Percentiles rank a stretch among this genome's conserved stretches.
Conservation (phyloP, 2,329 filamentous ascomycete genomes). For the Cercospora zeae-maydis region DNA sequence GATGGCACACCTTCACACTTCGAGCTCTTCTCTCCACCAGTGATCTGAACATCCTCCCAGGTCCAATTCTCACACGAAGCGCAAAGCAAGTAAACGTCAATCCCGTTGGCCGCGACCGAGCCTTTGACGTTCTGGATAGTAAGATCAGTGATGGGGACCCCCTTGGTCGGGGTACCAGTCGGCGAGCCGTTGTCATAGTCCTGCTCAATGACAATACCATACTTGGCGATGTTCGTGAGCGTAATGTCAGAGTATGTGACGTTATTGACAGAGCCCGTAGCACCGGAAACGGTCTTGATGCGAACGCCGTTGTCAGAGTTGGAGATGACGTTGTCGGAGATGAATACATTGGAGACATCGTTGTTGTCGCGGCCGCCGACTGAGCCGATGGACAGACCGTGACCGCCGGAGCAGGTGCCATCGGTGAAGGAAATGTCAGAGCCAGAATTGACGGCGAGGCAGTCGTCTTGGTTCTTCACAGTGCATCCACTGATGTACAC, state of each 20-base stretch:
- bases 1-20: slow-evolving; percentile 40
- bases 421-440: slow-evolving; percentile 29
- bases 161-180: slow-evolving; percentile 46
- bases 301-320: slow-evolving; percentile 56
- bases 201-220: slow-evolving; percentile 58
- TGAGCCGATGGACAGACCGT: slow-evolving; percentile 36
- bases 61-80: slow-evolving; percentile 53
- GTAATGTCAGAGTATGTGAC: slow-evolving; percentile 55
- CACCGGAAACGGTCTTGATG: slow-evolving; percentile 53
- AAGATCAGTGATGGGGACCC: slow-evolving; percentile 54
- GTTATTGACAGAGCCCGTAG: slow-evolving; percentile 51
- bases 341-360: slow-evolving; percentile 51
- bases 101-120: slow-evolving; percentile 39
- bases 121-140: slow-evolving; percentile 46
- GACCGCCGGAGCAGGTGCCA: slow-evolving; percentile 28
- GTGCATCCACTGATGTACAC: slow-evolving; percentile 30
- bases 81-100: slow-evolving; percentile 53
- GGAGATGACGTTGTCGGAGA: slow-evolving; percentile 48
- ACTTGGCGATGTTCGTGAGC: slow-evolving; percentile 49
- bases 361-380: slow-evolving; percentile 54
- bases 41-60: slow-evolving; percentile 50
- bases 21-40: slow-evolving; percentile 49
- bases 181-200: slow-evolving; percentile 52
- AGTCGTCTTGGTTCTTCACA: slow-evolving; percentile 38
- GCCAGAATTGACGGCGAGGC: slow-evolving; percentile 33